Conservation (phyloP, 805 yeast genomes). For the Tetrapisispora phaffii region DNA sequence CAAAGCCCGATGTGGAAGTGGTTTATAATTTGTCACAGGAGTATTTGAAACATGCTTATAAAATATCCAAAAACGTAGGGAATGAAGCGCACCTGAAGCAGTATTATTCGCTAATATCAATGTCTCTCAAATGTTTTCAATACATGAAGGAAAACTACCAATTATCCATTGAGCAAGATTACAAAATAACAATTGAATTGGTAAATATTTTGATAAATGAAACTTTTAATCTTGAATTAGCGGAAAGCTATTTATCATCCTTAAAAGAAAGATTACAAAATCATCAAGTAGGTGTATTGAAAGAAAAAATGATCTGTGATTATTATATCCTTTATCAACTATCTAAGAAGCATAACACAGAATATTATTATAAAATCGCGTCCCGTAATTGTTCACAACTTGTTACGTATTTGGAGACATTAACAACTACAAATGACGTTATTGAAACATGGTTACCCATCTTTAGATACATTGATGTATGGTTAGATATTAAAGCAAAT, state of each 20-base stretch:
- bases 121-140: constrained; percentile 19
- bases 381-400: constrained; percentile 17
- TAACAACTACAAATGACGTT: not conserved
- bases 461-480: constrained; percentile 13
- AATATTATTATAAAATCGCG: constrained; percentile 18
- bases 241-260: constrained; percentile 21
- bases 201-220: constrained; percentile 21
- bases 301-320: constrained; percentile 18
- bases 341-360: constrained; percentile 11
- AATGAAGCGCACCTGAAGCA: constrained; percentile 21
- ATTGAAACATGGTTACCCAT: constrained; percentile 12
- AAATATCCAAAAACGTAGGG: constrained; percentile 7
- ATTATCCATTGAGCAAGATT: constrained; percentile 22
- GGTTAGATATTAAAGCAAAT: constrained; percentile 8
- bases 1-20: not conserved
- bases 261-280: constrained; percentile 18
- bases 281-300: constrained; percentile 10
- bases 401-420: constrained; percentile 7
- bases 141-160: constrained; percentile 10
- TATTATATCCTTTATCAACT: constrained; percentile 14
- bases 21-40: constrained; percentile 15
- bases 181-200: constrained; percentile 20
- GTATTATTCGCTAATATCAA: constrained; percentile 26
- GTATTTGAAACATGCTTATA: constrained; percentile 19
- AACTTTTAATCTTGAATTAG: constrained; percentile 23